Percentiles rank a stretch among this genome's conserved stretches.
Evolutionary conservation across 257 asterid species (phyloP).

Genomic region (Phtheirospermum japonicum): DNA sequence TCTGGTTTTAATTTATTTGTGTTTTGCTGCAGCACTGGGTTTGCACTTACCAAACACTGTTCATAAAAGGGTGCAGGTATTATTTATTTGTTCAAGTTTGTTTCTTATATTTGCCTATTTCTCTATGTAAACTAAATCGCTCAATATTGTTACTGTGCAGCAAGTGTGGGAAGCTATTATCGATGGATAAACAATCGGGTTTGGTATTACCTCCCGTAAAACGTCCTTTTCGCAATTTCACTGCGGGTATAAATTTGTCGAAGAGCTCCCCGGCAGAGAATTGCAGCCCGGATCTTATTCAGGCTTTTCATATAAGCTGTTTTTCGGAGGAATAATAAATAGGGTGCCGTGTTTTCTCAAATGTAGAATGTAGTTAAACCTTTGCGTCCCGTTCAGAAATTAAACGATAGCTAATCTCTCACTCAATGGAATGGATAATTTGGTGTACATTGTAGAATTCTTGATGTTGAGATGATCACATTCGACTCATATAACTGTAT

Average conservation of each 20-base stretch:
- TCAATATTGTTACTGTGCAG: conserved; percentile 37
- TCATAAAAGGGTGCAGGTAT: conserved; percentile 79
- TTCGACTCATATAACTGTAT: too few species aligned
- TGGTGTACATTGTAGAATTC: too few species aligned
- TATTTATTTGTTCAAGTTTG: not conserved
- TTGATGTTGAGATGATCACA: too few species aligned
- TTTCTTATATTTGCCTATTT: not conserved
- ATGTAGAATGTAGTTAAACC: conserved; percentile 23
- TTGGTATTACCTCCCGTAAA: conserved; percentile 71
- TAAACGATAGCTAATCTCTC: too few species aligned
- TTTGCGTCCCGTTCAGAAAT: too few species aligned
- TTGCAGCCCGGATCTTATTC: conserved; percentile 34
- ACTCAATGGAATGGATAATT: too few species aligned
- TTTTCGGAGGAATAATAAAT: conserved; percentile 50
- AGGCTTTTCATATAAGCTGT: conserved; percentile 71
- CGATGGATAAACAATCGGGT: conserved; percentile 79
- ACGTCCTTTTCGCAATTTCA: conserved; percentile 55
- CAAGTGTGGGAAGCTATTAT: conserved; percentile 73
- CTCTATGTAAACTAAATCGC: conserved; percentile 2
- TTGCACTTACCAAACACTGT: conserved; percentile 74
- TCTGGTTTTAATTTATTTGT: not conserved
- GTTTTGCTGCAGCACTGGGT: conserved; percentile 64
- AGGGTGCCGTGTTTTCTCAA: conserved; percentile 10
- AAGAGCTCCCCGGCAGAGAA: conserved; percentile 36
- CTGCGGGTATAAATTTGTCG: conserved; percentile 32